Evolutionary conservation across 768 basidiomycete species (phyloP).

Genomic region (Boletus subcaerulescens): DNA sequence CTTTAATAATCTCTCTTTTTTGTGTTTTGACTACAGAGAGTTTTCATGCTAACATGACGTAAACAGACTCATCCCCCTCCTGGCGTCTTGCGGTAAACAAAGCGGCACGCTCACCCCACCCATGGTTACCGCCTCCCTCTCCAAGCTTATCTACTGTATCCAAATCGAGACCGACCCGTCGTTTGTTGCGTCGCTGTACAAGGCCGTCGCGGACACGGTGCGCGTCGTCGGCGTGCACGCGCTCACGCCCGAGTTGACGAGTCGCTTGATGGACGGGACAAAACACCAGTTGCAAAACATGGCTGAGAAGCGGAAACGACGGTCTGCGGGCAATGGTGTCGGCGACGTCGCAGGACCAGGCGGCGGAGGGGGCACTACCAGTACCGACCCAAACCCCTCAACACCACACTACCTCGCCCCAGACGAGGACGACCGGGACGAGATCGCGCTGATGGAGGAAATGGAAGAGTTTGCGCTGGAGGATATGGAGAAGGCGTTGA

Average conservation of each 20-base stretch:
- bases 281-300: slow-evolving; percentile 67
- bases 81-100: slow-evolving; percentile 64
- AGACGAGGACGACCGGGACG: slow-evolving; percentile 57
- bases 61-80: slow-evolving; percentile 65
- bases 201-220: slow-evolving; percentile 60
- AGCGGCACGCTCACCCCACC: slow-evolving; percentile 61
- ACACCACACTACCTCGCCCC: neutral
- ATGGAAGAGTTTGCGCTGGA: slow-evolving; percentile 81
- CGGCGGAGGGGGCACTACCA: neutral
- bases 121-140: slow-evolving; percentile 68
- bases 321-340: slow-evolving; percentile 32
- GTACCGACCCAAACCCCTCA: no score
- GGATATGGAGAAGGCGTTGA: slow-evolving; percentile 69
- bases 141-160: slow-evolving; percentile 61
- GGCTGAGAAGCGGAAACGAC: slow-evolving; percentile 63
- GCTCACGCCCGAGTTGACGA: slow-evolving; percentile 52
- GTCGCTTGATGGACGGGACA: slow-evolving; percentile 62
- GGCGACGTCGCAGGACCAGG: neutral
- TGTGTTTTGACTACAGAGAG: no score
- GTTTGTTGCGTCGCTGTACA: slow-evolving; percentile 75
- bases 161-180: slow-evolving; percentile 69
- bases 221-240: slow-evolving; percentile 54
- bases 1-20: no score
- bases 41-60: neutral
- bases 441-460: slow-evolving; percentile 71